Evolutionary conservation across 78 protist genomes (phyloP).

Genomic region (Dictyostelium firmibasis): DNA sequence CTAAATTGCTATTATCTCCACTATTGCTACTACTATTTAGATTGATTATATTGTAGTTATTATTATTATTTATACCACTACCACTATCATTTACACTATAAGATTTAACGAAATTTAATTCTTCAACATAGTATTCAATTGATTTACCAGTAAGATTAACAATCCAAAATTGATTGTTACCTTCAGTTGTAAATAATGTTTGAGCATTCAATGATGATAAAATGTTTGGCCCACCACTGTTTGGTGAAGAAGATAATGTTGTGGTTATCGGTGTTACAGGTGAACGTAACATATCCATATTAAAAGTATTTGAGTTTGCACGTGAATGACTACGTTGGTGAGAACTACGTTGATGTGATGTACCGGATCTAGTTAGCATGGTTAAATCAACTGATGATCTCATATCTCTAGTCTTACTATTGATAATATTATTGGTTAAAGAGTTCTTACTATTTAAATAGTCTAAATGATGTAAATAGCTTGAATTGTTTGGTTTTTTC

Average conservation of each 20-base stretch:
- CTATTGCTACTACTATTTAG: background rate
- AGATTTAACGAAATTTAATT: constrained; percentile 35
- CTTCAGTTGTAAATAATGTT: constrained; percentile 52
- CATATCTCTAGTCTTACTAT: constrained; percentile 29
- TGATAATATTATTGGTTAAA: background rate
- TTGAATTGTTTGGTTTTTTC: background rate
- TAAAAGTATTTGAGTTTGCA: background rate
- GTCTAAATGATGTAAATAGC: background rate
- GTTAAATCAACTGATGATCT: constrained; percentile 50
- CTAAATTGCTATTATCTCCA: background rate
- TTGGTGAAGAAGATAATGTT: background rate
- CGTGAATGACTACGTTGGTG: background rate
- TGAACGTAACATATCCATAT: background rate
- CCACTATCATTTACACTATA: constrained; percentile 6
- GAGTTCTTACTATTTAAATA: background rate
- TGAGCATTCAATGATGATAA: constrained; percentile 4
- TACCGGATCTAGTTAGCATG: background rate
- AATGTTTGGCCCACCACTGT: background rate
- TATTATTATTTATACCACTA: background rate
- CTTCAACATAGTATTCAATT: constrained; percentile 69
- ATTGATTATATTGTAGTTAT: background rate
- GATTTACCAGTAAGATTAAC: constrained; percentile 68
- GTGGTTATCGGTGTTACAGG: too few relatives aligned
- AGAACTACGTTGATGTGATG: background rate
- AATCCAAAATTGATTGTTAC: constrained; percentile 53